These are phyloP conservation scores for Rauvolfia tetraphylla DNA, from an alignment of 257 asterid species.

Conservation along the genomic window DNA sequence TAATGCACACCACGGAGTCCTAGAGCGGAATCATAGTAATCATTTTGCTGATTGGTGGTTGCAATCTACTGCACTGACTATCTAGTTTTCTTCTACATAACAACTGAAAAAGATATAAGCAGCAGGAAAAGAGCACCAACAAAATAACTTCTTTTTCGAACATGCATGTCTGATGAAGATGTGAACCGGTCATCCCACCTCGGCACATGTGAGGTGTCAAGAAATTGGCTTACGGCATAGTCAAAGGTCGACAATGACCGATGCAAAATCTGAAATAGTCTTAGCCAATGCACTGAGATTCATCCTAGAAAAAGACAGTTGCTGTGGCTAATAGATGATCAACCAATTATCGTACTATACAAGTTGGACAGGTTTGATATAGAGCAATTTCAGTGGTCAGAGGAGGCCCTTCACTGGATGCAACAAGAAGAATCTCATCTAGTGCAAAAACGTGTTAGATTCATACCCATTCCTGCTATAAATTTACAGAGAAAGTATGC, in stretches of 20 bases:
- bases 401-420: neutral
- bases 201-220: too few relatives aligned
- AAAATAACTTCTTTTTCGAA: too few relatives aligned
- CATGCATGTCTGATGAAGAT: too few relatives aligned
- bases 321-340: neutral
- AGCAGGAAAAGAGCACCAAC: too few relatives aligned
- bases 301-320: neutral
- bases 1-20: too few relatives aligned
- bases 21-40: too few relatives aligned
- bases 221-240: too few relatives aligned
- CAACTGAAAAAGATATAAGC: too few relatives aligned
- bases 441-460: neutral
- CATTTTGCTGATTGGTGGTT: neutral
- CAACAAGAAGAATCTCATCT: neutral
- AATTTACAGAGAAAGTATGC: constrained; percentile 38
- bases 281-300: neutral
- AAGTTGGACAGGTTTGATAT: neutral
- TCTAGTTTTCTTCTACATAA: neutral
- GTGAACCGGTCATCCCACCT: too few relatives aligned
- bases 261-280: neutral
- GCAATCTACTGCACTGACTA: neutral
- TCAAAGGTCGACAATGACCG: neutral
- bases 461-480: constrained; percentile 7
- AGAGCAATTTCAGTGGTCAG: neutral
- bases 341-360: neutral